phyloP scores from a whole-genome alignment of 2,329 filamentous ascomycete species.

The Coleophoma crateriformis region DNA sequence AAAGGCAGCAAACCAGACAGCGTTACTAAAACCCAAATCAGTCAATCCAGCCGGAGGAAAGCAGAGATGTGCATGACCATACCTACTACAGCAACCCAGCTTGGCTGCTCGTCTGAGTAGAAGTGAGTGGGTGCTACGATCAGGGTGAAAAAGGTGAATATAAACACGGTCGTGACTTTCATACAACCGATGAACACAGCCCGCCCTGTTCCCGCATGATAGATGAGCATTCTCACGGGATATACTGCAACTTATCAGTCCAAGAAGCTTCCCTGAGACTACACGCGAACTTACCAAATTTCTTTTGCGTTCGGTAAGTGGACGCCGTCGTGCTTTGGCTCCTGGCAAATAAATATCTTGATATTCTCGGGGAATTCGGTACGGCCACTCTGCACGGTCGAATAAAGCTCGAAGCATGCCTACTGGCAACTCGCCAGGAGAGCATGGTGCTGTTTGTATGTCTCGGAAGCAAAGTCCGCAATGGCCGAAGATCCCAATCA shows the following conservation, averaged over 20 bases:
- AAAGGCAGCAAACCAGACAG: slow-evolving; percentile 60
- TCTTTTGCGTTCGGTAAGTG: not conserved
- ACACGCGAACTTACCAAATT: not conserved
- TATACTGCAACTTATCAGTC: slow-evolving; percentile 32
- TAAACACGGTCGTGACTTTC: slow-evolving; percentile 66
- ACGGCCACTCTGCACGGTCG: too few species aligned
- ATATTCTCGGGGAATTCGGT: too few species aligned
- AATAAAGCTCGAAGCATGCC: too few species aligned
- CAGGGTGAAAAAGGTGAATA: slow-evolving; percentile 61
- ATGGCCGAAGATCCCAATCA: too few species aligned
- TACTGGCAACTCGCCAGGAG: too few species aligned
- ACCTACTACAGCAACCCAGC: slow-evolving; percentile 21
- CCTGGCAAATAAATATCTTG: too few species aligned
- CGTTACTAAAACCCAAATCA: slow-evolving; percentile 37
- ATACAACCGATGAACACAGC: slow-evolving; percentile 64
- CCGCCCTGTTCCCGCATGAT: slow-evolving; percentile 65
- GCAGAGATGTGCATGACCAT: slow-evolving; percentile 1
- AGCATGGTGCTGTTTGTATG: too few species aligned
- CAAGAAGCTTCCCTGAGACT: too few species aligned
- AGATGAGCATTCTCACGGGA: slow-evolving; percentile 61
- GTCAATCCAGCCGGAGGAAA: not conserved
- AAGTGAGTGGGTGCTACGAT: slow-evolving; percentile 46
- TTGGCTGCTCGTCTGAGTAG: slow-evolving; percentile 16
- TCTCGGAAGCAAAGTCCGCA: too few species aligned
- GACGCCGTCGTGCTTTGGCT: too few species aligned